Percentiles rank a stretch among this genome's conserved stretches.
Conservation (phyloP, 2,329 filamentous ascomycete genomes). For the Magnaporthiopsis incrustans region DNA sequence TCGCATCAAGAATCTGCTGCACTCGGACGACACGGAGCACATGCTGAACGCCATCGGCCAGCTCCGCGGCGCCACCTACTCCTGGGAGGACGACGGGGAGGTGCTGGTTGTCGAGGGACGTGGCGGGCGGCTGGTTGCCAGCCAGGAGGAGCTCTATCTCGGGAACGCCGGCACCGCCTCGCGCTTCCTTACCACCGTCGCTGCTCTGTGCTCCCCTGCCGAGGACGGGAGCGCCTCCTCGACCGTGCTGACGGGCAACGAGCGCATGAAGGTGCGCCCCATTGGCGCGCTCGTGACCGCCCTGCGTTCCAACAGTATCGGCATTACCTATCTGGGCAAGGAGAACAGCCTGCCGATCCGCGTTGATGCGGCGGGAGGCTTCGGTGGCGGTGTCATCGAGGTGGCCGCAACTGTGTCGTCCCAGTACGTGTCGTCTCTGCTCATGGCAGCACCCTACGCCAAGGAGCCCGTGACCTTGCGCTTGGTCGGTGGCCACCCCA, state of each 20-base stretch:
- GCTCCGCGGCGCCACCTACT: slow-evolving; percentile 79
- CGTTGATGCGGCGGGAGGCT: slow-evolving; percentile 73
- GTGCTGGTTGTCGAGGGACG: slow-evolving; percentile 83
- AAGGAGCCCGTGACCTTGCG: slow-evolving; percentile 86
- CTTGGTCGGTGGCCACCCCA: slow-evolving; percentile 91
- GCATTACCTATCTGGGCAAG: slow-evolving; percentile 76
- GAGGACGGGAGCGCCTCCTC: slow-evolving; percentile 44
- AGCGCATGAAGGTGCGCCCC: slow-evolving; percentile 90
- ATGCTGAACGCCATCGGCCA: slow-evolving; percentile 90
- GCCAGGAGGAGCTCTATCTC: slow-evolving; percentile 71
- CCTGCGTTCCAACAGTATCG: slow-evolving; percentile 76
- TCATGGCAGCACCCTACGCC: slow-evolving; percentile 96
- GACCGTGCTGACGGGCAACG: slow-evolving; percentile 85
- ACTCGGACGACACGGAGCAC: slow-evolving; percentile 94
- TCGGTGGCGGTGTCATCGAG: slow-evolving; percentile 81
- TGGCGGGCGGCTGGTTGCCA: slow-evolving; percentile 76
- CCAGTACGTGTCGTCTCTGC: slow-evolving; percentile 95
- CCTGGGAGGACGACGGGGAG: slow-evolving; percentile 92
- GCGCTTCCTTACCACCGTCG: slow-evolving; percentile 87
- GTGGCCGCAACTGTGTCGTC: slow-evolving; percentile 93
- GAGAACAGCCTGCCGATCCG: slow-evolving; percentile 76
- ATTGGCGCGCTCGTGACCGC: slow-evolving; percentile 92
- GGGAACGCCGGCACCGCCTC: slow-evolving; percentile 96
- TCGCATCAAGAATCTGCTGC: slow-evolving; percentile 82
- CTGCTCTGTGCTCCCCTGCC: slow-evolving; percentile 65